phyloP scores from a whole-genome alignment of 2,329 filamentous ascomycete species.

The Rhinocladiella similis region DNA sequence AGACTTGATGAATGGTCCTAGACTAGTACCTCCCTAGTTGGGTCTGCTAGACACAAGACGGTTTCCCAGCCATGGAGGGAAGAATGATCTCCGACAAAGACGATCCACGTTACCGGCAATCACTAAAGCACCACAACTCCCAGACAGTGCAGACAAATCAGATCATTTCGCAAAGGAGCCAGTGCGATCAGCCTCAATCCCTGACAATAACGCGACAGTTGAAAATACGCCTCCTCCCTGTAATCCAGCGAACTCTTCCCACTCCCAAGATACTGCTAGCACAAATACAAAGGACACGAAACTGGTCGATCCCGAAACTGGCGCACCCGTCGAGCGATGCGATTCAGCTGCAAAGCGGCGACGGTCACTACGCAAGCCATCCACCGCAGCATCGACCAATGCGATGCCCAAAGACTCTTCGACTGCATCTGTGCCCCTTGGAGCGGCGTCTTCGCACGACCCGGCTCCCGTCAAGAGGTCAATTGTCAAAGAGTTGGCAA shows the following conservation, averaged over 20 bases:
- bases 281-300: background rate
- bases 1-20: background rate
- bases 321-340: background rate
- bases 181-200: background rate
- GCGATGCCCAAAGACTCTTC: slow-evolving; percentile 3
- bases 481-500: slow-evolving; percentile 23
- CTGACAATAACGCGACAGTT: too few species aligned
- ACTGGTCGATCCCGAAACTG: background rate
- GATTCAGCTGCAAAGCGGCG: background rate
- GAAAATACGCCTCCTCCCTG: too few species aligned
- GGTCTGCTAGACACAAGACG: slow-evolving; percentile 16
- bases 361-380: background rate
- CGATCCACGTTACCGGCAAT: background rate
- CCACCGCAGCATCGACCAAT: slow-evolving; percentile 4
- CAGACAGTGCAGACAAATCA: background rate
- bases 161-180: background rate
- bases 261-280: background rate
- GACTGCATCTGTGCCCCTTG: background rate
- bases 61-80: background rate
- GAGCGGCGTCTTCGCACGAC: slow-evolving; percentile 2
- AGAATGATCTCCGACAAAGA: background rate
- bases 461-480: slow-evolving; percentile 6
- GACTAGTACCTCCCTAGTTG: slow-evolving; percentile 22
- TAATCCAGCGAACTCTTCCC: background rate
- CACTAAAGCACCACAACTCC: slow-evolving; percentile 4